Conservation (phyloP, 2,329 filamentous ascomycete genomes). For the Monilinia polystroma region DNA sequence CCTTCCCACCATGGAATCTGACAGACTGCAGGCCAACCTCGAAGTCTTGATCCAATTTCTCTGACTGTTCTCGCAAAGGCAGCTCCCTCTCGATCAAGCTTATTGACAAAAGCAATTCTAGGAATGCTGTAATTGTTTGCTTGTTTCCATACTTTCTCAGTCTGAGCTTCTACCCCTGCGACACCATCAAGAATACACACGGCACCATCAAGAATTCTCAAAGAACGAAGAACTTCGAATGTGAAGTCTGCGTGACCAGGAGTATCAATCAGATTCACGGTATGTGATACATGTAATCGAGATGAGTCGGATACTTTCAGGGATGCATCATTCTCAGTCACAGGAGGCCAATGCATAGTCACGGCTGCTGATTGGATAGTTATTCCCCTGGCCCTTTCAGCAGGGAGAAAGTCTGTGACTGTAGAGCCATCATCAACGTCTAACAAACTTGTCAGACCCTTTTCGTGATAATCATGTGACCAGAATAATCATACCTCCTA, state of each 20-base stretch:
- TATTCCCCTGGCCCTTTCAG: slow-evolving; percentile 88
- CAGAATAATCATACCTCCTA: slow-evolving; percentile 58
- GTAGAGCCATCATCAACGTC: slow-evolving; percentile 97
- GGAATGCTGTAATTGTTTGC: slow-evolving; percentile 85
- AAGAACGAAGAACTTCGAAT: slow-evolving; percentile 89
- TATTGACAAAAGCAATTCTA: slow-evolving; percentile 78
- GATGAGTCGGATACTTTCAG: slow-evolving; percentile 42
- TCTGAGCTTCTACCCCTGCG: slow-evolving; percentile 93
- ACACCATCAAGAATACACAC: slow-evolving; percentile 93
- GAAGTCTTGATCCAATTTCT: slow-evolving; percentile 77
- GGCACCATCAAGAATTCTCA: slow-evolving; percentile 83
- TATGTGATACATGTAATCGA: slow-evolving; percentile 59
- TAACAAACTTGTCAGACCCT: slow-evolving; percentile 33
- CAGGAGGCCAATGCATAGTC: slow-evolving; percentile 86
- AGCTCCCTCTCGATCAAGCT: slow-evolving; percentile 79
- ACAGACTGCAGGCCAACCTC: slow-evolving; percentile 85
- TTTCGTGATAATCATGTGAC: slow-evolving; percentile 3
- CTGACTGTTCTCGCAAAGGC: slow-evolving; percentile 80
- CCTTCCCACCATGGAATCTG: slow-evolving; percentile 92
- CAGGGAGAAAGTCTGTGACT: slow-evolving; percentile 92
- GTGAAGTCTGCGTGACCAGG: slow-evolving; percentile 97
- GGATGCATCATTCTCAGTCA: slow-evolving; percentile 29
- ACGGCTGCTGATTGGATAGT: slow-evolving; percentile 98
- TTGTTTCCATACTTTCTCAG: slow-evolving; percentile 92
- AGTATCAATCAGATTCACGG: slow-evolving; percentile 91